Evolutionary conservation across 345 rosid genomes (phyloP), one percentile per base, ranked within the genome.

Genomic region (Corchorus olitorius): DNA sequence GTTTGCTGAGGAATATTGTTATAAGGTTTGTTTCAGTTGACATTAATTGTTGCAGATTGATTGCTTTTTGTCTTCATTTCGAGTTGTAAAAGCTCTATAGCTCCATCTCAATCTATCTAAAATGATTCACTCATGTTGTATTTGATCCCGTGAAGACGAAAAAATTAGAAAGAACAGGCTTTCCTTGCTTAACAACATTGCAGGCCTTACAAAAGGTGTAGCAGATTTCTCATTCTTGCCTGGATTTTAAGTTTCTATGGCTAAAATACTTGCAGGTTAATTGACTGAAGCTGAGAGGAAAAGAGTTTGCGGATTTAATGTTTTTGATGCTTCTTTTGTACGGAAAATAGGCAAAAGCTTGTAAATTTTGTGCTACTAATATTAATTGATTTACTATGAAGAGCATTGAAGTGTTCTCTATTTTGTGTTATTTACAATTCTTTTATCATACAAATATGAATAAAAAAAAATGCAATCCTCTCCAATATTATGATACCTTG

Each of bases 171-270:
- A 53, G 61, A 70, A 70, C 74, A 70, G 74, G 17, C 17, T 53
- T 53, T 4, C 17, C 16, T 52, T 95, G 65, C 97, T 95, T 20
- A 87, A 85, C 79, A 86, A 87, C 83, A 86, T 88, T 76, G 91
- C 97, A 39, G 91, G 82, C 74, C 93, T 95, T 80, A 97, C 94
- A 15, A 85, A 46, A 79, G 98, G 98, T 73, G 85, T 92, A 33
- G 92, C 86, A 15, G 97, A 94, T 75, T 84, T 94, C 27, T 85
- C 98, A 43, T 74, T 87, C 79, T 86, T 94, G 86, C 97, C 96
- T 0, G 96, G 98, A 60, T 94, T 94, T 82, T 91, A 85, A 89
- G 80, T 7, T 61, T 60, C 55, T 20, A 35, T 4, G 15, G 1
- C 10, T 62, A 9, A 2, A n/a, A 5, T 61, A 58, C 52, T 65